phyloP scores from a whole-genome alignment of 164 flowering plant genomes.

The Santalum album region DNA sequence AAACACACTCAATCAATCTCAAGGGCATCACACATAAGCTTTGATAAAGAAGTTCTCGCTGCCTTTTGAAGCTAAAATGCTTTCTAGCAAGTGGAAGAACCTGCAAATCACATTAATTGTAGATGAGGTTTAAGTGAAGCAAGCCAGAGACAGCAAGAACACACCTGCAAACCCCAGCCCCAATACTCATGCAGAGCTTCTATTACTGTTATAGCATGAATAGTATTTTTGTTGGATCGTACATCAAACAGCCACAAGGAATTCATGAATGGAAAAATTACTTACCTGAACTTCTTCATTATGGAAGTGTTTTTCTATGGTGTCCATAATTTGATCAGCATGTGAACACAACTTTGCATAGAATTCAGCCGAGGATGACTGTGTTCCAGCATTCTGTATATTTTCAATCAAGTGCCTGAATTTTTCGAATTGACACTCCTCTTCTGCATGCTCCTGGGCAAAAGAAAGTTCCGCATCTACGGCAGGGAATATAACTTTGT shows the following conservation, averaged over 20 bases:
- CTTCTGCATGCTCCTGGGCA: conserved; percentile 85
- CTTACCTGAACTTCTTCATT: conserved; percentile 82
- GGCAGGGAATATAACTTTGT: conserved; percentile 91
- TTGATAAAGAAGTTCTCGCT: conserved; percentile 73
- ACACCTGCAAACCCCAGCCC: background rate
- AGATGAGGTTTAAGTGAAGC: background rate
- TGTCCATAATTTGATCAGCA: conserved; percentile 80
- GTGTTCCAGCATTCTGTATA: conserved; percentile 68
- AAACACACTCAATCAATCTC: conserved; percentile 74
- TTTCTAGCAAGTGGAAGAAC: conserved; percentile 89
- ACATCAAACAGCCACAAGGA: conserved; percentile 1
- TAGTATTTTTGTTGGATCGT: too few species aligned
- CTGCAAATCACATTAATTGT: conserved; percentile 24
- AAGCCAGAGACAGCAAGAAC: background rate
- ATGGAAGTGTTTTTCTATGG: conserved; percentile 67
- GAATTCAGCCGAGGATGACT: conserved; percentile 59
- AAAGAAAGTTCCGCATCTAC: conserved; percentile 80
- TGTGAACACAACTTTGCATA: conserved; percentile 61
- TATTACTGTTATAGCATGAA: background rate
- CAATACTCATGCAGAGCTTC: background rate
- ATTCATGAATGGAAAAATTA: conserved; percentile 1
- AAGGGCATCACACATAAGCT: conserved; percentile 94
- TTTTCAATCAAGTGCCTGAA: conserved; percentile 77
- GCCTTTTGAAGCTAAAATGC: conserved; percentile 56
- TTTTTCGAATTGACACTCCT: conserved; percentile 70